Conservation (phyloP, 495 filamentous ascomycete genomes). For the Tuber umbilicatum region DNA sequence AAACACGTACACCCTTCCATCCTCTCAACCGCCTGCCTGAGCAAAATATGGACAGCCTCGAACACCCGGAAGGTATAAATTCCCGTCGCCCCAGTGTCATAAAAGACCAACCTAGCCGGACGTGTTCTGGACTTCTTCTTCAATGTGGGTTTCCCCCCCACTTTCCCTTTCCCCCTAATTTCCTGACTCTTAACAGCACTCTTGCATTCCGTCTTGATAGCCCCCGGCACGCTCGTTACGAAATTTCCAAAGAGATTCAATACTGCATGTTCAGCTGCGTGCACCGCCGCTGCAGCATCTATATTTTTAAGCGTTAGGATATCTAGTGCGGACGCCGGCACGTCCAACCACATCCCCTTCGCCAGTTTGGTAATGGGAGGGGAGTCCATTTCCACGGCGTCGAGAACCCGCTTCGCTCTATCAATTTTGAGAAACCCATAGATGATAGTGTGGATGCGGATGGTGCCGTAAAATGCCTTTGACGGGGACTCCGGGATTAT, state of each 20-base stretch:
- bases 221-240: constrained; percentile 71
- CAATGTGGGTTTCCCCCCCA: neutral
- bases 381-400: constrained; percentile 88
- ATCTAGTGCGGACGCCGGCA: constrained; percentile 69
- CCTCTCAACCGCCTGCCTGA: constrained; percentile 70
- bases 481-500: constrained; percentile 39
- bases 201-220: constrained; percentile 92
- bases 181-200: constrained; percentile 63
- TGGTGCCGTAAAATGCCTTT: constrained; percentile 75
- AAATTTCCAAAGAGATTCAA: constrained; percentile 82
- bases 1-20: constrained; percentile 63
- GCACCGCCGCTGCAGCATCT: constrained; percentile 83
- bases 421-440: constrained; percentile 97
- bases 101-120: constrained; percentile 85
- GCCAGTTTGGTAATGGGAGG: constrained; percentile 75
- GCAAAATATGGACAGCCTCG: constrained; percentile 74
- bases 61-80: constrained; percentile 80
- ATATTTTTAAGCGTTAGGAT: constrained; percentile 65
- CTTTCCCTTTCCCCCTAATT: constrained; percentile 52
- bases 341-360: constrained; percentile 96
- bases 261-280: constrained; percentile 88
- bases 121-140: constrained; percentile 70
- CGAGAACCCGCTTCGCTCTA: constrained; percentile 71
- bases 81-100: constrained; percentile 66
- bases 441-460: constrained; percentile 75